These are phyloP conservation scores for Coniochaeta hoffmannii DNA, from an alignment of 2,329 filamentous ascomycete species.

Conservation along the genomic window DNA sequence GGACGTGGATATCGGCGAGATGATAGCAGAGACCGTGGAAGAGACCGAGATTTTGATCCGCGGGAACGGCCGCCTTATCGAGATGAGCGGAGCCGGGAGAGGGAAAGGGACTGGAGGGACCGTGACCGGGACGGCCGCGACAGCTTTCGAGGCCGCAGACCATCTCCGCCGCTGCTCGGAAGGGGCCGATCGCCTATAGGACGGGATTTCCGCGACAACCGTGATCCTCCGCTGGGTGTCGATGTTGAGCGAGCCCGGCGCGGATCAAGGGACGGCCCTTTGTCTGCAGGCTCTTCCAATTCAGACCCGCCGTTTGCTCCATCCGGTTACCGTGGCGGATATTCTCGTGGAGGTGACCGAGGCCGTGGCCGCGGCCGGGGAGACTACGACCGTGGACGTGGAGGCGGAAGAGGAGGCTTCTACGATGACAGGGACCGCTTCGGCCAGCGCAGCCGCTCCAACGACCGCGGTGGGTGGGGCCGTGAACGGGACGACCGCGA, in stretches of 20 bases:
- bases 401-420: slow-evolving; percentile 38
- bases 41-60: slow-evolving; percentile 54
- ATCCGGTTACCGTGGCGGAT: slow-evolving; percentile 47
- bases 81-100: slow-evolving; percentile 53
- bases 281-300: slow-evolving; percentile 62
- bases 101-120: slow-evolving; percentile 45
- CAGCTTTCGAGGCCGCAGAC: slow-evolving; percentile 48
- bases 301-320: slow-evolving; percentile 58
- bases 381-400: slow-evolving; percentile 42
- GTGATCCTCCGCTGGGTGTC: slow-evolving; percentile 51
- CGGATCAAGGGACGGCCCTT: slow-evolving; percentile 65
- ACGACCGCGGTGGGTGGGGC: slow-evolving; percentile 42
- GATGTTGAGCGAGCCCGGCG: slow-evolving; percentile 62
- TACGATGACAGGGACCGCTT: slow-evolving; percentile 60
- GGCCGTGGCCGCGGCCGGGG: slow-evolving; percentile 49
- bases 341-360: slow-evolving; percentile 42
- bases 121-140: slow-evolving; percentile 46
- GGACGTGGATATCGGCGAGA: slow-evolving; percentile 50
- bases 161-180: slow-evolving; percentile 43
- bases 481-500: slow-evolving; percentile 51
- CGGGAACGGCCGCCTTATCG: slow-evolving; percentile 42
- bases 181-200: slow-evolving; percentile 57
- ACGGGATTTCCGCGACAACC: slow-evolving; percentile 54
- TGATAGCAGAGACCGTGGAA: slow-evolving; percentile 55
- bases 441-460: slow-evolving; percentile 55